Conservation (phyloP, 257 asterid genomes). For the Solanum peruvianum region DNA sequence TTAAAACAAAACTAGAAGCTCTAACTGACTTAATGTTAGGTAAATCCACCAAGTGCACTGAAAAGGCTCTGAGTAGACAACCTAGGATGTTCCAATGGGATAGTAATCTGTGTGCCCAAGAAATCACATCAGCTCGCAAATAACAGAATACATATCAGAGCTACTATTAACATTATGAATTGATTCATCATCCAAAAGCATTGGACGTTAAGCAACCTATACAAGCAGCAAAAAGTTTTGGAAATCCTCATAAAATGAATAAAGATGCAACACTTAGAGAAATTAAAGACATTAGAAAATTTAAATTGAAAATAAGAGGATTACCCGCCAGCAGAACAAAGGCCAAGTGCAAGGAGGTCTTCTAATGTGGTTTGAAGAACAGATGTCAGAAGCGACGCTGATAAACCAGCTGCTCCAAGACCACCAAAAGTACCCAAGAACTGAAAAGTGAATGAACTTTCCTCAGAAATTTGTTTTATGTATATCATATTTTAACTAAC, state of each 20-base stretch:
- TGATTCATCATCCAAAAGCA: not conserved
- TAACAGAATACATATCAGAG: not conserved
- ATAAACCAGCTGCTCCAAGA: slow-evolving; percentile 86
- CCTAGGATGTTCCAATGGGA: not conserved
- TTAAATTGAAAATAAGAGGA: slow-evolving; percentile 1
- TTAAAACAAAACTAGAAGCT: not conserved
- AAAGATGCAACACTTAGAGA: not conserved
- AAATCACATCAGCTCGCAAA: not conserved
- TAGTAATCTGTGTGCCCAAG: not conserved
- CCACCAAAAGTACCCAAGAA: slow-evolving; percentile 80
- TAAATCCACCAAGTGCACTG: not conserved
- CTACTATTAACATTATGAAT: not conserved
- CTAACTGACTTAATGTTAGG: not conserved
- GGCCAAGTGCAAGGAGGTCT: slow-evolving; percentile 91
- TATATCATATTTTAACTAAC: not conserved
- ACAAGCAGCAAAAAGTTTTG: not conserved
- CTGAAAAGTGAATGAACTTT: slow-evolving; percentile 31
- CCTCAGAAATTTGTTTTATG: not conserved
- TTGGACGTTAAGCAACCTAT: not conserved
- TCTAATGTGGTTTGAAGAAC: slow-evolving; percentile 71
- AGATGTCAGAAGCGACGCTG: slow-evolving; percentile 93
- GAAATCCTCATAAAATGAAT: not conserved
- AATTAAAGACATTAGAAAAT: not conserved
- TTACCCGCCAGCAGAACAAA: slow-evolving; percentile 99
- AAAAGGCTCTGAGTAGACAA: not conserved